A percentile compares a stretch with the other conserved stretches of the same genome.
Evolutionary conservation across 2,329 filamentous ascomycete genomes (phyloP).

Genomic region (Massarina eburnea): DNA sequence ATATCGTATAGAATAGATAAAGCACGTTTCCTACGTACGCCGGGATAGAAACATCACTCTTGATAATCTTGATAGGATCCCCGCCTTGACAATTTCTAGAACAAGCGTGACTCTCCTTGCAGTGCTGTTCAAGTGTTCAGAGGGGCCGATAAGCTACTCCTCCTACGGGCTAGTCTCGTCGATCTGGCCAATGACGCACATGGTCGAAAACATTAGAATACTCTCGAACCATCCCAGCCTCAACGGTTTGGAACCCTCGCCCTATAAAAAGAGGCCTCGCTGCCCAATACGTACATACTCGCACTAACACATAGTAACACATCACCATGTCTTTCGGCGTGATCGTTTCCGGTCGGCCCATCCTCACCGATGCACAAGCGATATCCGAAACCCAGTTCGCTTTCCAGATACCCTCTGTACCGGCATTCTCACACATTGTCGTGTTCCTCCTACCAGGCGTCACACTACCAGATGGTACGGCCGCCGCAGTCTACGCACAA

Average conservation of each 20-base stretch:
- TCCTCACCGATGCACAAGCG: slow-evolving; percentile 59
- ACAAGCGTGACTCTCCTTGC: not conserved
- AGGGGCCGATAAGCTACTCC: not conserved
- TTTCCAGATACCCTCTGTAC: slow-evolving; percentile 65
- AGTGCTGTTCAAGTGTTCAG: no score
- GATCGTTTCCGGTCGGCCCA: slow-evolving; percentile 61
- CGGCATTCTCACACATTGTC: slow-evolving; percentile 71
- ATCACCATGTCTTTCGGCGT: slow-evolving; percentile 58
- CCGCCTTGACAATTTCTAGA: not conserved
- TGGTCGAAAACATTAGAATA: not conserved
- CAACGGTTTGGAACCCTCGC: no score
- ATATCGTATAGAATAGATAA: no score
- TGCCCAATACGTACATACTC: not conserved
- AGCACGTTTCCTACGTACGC: no score
- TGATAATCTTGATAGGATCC: not conserved
- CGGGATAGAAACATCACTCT: not conserved
- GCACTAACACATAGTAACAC: not conserved
- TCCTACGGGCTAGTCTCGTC: not conserved
- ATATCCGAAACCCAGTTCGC: slow-evolving; percentile 64
- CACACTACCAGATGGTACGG: slow-evolving; percentile 70
- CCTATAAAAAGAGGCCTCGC: no score
- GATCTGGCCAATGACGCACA: slow-evolving; percentile 1
- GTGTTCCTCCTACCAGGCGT: slow-evolving; percentile 85
- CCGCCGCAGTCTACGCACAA: slow-evolving; percentile 88
- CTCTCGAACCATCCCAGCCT: not conserved